Base-by-base conservation (phyloP, 495 filamentous ascomycete genomes). In the Aspergillus sclerotiicarbonarius region DNA sequence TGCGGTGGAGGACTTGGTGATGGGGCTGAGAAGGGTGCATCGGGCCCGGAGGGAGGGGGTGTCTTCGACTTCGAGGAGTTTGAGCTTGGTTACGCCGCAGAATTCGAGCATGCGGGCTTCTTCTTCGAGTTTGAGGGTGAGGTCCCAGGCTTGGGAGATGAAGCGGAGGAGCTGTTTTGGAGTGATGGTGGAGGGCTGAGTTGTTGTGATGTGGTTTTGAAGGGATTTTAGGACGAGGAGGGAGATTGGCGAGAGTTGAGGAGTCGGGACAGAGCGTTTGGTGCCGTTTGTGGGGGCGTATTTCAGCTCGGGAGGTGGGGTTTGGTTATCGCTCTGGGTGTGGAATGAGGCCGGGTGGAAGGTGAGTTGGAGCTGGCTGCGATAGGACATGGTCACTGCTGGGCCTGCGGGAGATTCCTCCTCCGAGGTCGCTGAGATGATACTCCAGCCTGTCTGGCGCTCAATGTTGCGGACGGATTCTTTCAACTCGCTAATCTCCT, bases 361-460 rank as follows among this genome's bases (percentile, higher is more conserved):
- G 45, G 82, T 83, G 37, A 96, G 82, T 62, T 91, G 83, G 32
- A 98, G 82, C 53, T 93, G 85, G 35, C 80, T 77, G 59, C 80
- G 76, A 74, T 95, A 96, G n/a, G 83, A 83, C 82, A 97, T 87
- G 6, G 87, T 88, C 35, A 96, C 67, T 5, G 75, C 76, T 2
- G 81, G 84, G 13, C 79, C 82, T 44, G 68, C 62, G 16, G 65
- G 43, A 3, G 57, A 57, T 21, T 64, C 25, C 8, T 50, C 67
- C 2, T 67, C 59, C 7, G 78, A 68, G 8, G 84, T 76, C 10
- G 86, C 86, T 0, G 83, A 84, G 54, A 85, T 80, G 52, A 93
- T 87, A 4, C 75, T 79, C 95, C 95, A 98, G 54, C 91, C 90
- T 60, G 85, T 80, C 31, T 82, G 70, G 43, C 76, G 73, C 70